Evolutionary conservation across 768 basidiomycete species (phyloP).

Genomic region (Gloeostereum incarnatum): DNA sequence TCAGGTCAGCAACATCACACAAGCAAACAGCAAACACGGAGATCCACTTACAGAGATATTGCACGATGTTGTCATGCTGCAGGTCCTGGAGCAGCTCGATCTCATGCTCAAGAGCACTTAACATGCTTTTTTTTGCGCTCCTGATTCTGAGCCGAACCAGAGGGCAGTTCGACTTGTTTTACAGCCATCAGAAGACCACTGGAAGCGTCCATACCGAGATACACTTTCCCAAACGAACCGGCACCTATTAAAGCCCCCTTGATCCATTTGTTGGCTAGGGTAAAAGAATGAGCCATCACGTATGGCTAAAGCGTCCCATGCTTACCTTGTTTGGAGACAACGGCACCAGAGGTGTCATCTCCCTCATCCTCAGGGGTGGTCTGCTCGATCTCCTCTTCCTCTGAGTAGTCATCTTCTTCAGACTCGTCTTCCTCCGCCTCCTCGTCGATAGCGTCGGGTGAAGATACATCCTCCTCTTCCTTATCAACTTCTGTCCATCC

Average conservation of each 20-base stretch:
- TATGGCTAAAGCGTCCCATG: constrained; percentile 4
- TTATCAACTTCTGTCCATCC: constrained; percentile 72
- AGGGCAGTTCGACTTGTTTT: constrained; percentile 92
- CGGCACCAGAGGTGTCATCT: constrained; percentile 43
- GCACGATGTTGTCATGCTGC: constrained; percentile 94
- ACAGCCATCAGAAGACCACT: constrained; percentile 93
- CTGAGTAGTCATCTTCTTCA: constrained; percentile 27
- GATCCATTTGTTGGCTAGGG: constrained; percentile 86
- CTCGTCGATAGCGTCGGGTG: constrained; percentile 23
- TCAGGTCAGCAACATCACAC: not conserved
- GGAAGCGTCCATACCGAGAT: constrained; percentile 90
- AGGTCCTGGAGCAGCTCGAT: constrained; percentile 89
- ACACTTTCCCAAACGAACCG: constrained; percentile 92
- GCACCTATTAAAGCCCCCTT: constrained; percentile 94
- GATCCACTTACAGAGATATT: constrained; percentile 77
- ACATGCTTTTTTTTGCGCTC: constrained; percentile 92
- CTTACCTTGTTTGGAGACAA: constrained; percentile 45
- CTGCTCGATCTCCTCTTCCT: constrained; percentile 36
- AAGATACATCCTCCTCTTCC: constrained; percentile 26
- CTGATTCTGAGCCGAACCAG: constrained; percentile 75
- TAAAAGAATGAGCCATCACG: constrained; percentile 2
- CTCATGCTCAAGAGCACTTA: constrained; percentile 85
- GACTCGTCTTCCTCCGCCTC: constrained; percentile 22
- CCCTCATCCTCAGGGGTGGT: constrained; percentile 32
- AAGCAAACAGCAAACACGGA: constrained; percentile 1